These are phyloP conservation scores for Claviceps maximensis DNA, from an alignment of 2,329 filamentous ascomycete species.

Conservation along the genomic window DNA sequence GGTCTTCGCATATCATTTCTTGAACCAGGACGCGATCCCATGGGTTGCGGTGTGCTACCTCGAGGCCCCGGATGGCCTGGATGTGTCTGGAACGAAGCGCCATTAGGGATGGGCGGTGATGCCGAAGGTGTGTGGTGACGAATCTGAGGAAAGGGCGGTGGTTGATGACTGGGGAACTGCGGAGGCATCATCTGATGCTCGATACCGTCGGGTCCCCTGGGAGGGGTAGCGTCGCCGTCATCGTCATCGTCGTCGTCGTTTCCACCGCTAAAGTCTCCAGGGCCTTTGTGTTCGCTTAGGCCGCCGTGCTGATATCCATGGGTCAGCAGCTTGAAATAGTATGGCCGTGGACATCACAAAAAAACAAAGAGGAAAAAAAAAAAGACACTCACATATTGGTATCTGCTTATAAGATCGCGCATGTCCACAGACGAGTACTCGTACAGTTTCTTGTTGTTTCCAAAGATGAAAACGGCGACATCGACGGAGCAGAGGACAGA, in stretches of 20 bases:
- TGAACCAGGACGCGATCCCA: conserved; percentile 55
- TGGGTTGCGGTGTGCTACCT: conserved; percentile 70
- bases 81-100: conserved; percentile 51
- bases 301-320: conserved; percentile 57
- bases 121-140: conserved; percentile 72
- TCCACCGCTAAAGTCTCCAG: conserved; percentile 77
- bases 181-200: conserved; percentile 53
- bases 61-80: conserved; percentile 34
- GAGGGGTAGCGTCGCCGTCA: conserved; percentile 55
- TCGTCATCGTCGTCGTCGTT: conserved; percentile 79
- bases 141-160: conserved; percentile 61
- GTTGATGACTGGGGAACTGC: conserved; percentile 50
- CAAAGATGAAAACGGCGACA: conserved; percentile 96
- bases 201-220: conserved; percentile 45
- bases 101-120: conserved; percentile 77
- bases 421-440: conserved; percentile 94
- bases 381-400: conserved; percentile 68
- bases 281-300: conserved; percentile 92
- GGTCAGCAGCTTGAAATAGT: neutral
- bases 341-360: neutral
- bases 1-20: conserved; percentile 65
- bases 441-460: conserved; percentile 97
- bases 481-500: conserved; percentile 97
- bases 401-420: conserved; percentile 74
- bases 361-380: neutral